Conservation (phyloP, 805 yeast genomes). For the Suhomyces canberraensis region DNA sequence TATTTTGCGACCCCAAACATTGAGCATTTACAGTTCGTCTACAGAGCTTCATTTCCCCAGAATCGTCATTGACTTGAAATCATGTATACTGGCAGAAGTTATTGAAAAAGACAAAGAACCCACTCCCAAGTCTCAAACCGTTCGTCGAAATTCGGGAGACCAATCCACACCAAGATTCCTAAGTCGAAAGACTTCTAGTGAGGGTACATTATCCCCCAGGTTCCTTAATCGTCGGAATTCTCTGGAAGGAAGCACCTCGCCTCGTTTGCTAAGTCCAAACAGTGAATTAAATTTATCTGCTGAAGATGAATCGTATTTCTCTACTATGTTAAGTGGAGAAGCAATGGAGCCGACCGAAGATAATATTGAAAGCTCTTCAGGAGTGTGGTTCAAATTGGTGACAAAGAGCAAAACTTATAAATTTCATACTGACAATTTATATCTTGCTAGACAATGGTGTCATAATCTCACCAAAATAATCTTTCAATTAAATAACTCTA, state of each 20-base stretch:
- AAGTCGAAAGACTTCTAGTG: background rate
- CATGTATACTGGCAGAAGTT: constrained; percentile 60
- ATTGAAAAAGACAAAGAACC: constrained; percentile 21
- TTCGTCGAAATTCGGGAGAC: constrained; percentile 1
- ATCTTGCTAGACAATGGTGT: constrained; percentile 79
- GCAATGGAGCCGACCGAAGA: constrained; percentile 21
- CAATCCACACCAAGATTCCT: background rate
- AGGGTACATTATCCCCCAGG: constrained; percentile 4
- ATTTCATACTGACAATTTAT: constrained; percentile 70
- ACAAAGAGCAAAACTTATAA: constrained; percentile 57
- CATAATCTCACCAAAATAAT: constrained; percentile 69
- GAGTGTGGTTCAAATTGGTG: constrained; percentile 54
- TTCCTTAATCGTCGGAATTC: background rate
- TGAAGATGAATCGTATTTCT: constrained; percentile 22
- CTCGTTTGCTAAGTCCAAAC: constrained; percentile 4
- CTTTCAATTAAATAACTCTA: constrained; percentile 59
- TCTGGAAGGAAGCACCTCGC: constrained; percentile 4
- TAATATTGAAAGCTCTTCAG: constrained; percentile 10
- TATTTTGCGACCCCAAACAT: constrained; percentile 62
- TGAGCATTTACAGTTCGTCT: constrained; percentile 66
- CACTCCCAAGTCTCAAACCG: background rate
- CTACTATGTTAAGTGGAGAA: constrained; percentile 15
- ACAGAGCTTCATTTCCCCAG: constrained; percentile 84
- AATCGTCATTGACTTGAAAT: constrained; percentile 66
- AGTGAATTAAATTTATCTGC: constrained; percentile 1